These are phyloP conservation scores for Porodaedalea pini DNA, from an alignment of 1,284 basidiomycete species.

Conservation along the genomic window DNA sequence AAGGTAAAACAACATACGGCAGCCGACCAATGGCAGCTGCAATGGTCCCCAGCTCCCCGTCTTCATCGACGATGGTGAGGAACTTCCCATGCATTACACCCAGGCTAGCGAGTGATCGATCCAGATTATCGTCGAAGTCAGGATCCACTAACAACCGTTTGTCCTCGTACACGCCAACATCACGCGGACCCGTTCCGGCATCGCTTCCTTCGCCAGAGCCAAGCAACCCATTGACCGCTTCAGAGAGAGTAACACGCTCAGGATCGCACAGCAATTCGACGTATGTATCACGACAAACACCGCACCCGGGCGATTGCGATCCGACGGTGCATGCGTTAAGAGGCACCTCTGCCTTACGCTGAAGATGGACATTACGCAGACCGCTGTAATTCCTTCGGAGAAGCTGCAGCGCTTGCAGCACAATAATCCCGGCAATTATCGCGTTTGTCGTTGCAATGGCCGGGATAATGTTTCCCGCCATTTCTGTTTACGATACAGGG, in stretches of 20 bases:
- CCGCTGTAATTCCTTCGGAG: constrained; percentile 59
- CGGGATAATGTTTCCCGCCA: constrained; percentile 99
- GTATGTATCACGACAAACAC: constrained; percentile 87
- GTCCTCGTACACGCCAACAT: constrained; percentile 86
- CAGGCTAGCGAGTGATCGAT: constrained; percentile 68
- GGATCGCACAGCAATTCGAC: constrained; percentile 70
- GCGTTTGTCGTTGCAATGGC: constrained; percentile 99
- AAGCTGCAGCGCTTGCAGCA: constrained; percentile 86
- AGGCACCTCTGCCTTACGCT: constrained; percentile 72
- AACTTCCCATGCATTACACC: constrained; percentile 75
- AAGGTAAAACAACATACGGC: constrained; percentile 52
- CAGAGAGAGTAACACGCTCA: constrained; percentile 59
- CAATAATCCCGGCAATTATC: constrained; percentile 91
- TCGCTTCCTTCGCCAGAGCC: constrained; percentile 44
- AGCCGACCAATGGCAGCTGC: constrained; percentile 67
- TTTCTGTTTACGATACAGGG: constrained; percentile 53
- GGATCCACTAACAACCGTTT: constrained; percentile 80
- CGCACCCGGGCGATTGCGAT: constrained; percentile 71
- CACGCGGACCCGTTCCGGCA: constrained; percentile 40
- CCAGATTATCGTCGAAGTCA: constrained; percentile 85
- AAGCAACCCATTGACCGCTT: constrained; percentile 67
- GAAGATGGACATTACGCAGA: constrained; percentile 69
- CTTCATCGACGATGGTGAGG: constrained; percentile 84
- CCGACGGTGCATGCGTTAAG: constrained; percentile 64
- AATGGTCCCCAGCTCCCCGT: constrained; percentile 72